A percentile compares a stretch with the other conserved stretches of the same genome.
Conservation (phyloP, 2,329 filamentous ascomycete species). For the Penicillium concentricum region DNA sequence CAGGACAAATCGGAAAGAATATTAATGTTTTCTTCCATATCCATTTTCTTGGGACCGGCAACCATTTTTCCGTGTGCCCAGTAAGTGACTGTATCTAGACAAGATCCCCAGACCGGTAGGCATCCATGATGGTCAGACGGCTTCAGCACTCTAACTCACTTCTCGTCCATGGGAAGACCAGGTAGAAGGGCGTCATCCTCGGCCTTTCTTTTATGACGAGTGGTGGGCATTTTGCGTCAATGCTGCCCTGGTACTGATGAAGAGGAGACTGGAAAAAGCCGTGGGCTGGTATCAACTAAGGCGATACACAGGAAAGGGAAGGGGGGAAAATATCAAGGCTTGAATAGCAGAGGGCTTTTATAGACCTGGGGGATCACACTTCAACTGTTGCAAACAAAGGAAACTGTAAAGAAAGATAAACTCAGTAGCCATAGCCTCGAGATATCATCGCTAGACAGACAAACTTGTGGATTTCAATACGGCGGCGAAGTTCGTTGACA, state of each 20-base stretch:
- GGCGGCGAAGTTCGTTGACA: too few species aligned
- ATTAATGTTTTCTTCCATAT: not conserved
- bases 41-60: not conserved
- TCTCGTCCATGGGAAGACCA: too few species aligned
- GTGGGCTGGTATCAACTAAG: not conserved
- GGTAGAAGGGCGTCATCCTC: too few species aligned
- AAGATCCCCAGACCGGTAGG: not conserved
- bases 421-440: not conserved
- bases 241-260: too few species aligned
- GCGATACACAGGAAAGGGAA: not conserved
- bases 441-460: not conserved
- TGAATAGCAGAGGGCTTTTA: not conserved
- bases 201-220: too few species aligned
- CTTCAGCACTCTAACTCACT: too few species aligned
- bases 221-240: too few species aligned
- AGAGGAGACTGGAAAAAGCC: not conserved
- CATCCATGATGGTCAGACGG: not conserved
- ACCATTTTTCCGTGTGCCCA: not conserved
- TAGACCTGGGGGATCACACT: not conserved
- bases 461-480: not conserved
- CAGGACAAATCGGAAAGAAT: not conserved
- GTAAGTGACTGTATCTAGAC: not conserved
- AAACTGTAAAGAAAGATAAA: not conserved
- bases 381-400: not conserved
- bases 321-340: too few species aligned